Percentiles rank a stretch among this genome's conserved stretches.
These are phyloP conservation scores for Tuber magnatum DNA, from an alignment of 495 filamentous ascomycete genomes.

Conservation along the genomic window DNA sequence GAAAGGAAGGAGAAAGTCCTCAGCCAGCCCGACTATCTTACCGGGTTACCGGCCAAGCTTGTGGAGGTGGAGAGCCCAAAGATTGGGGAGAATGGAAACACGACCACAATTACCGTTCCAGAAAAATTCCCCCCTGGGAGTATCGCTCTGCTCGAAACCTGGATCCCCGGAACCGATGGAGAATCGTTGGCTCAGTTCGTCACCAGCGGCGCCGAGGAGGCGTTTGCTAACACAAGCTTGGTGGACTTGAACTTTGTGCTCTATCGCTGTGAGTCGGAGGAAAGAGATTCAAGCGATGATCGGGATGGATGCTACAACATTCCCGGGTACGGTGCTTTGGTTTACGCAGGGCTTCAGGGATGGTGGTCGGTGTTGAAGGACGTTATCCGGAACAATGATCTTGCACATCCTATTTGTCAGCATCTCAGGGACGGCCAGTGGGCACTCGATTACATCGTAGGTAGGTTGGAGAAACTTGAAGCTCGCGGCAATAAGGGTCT, in stretches of 20 bases:
- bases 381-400: conserved; percentile 79
- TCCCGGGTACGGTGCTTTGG: conserved; percentile 70
- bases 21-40: conserved; percentile 61
- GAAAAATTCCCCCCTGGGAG: conserved; percentile 82
- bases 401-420: conserved; percentile 87
- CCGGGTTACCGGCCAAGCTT: conserved; percentile 74
- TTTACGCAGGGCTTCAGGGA: conserved; percentile 94
- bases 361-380: conserved; percentile 93
- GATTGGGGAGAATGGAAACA: conserved; percentile 59
- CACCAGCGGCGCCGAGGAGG: conserved; percentile 69
- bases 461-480: conserved; percentile 65
- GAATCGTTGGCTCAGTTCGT: conserved; percentile 60
- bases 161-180: conserved; percentile 63
- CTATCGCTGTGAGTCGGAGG: conserved; percentile 88
- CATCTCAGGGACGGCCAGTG: conserved; percentile 87
- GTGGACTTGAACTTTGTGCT: conserved; percentile 86
- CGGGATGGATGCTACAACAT: conserved; percentile 82
- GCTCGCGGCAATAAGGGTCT: conserved; percentile 55
- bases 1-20: conserved; percentile 57
- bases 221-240: conserved; percentile 64
- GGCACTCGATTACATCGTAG: conserved; percentile 84
- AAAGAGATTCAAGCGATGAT: conserved; percentile 69
- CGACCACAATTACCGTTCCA: conserved; percentile 73
- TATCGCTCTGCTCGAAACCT: conserved; percentile 91
- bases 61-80: conserved; percentile 54